phyloP scores from a whole-genome alignment of 192 early-diverging fungal genomes.

The Coemansia pectinata region DNA sequence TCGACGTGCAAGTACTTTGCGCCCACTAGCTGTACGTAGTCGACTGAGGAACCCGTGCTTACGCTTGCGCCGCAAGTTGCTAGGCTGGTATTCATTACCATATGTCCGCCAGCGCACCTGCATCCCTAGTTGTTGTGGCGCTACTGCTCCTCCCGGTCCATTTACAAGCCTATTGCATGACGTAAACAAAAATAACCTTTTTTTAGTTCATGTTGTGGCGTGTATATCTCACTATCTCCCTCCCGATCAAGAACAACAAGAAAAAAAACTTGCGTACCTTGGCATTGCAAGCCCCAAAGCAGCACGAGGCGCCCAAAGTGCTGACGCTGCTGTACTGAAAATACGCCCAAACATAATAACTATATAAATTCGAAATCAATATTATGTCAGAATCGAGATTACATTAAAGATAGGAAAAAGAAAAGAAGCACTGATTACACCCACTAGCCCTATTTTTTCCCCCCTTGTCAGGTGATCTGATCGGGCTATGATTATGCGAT shows the following conservation, averaged over 20 bases:
- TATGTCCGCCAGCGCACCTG: conserved; percentile 79
- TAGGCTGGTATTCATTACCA: conserved; percentile 93
- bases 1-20: conserved; percentile 72
- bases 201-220: not conserved
- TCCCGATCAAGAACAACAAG: not conserved
- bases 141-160: not conserved
- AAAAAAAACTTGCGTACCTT: not conserved
- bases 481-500: not conserved
- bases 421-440: too few species aligned
- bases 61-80: conserved; percentile 85
- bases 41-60: conserved; percentile 88
- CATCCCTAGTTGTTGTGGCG: not conserved
- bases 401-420: not conserved
- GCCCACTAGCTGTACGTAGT: conserved; percentile 74
- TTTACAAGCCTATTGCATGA: not conserved
- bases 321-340: conserved; percentile 5
- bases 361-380: not conserved
- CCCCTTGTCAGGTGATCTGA: not conserved
- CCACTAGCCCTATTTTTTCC: not conserved
- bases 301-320: not conserved
- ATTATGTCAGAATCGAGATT: not conserved
- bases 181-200: not conserved
- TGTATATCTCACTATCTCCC: not conserved
- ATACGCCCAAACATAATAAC: conserved; percentile 8
- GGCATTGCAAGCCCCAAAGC: not conserved